Evolutionary conservation across 1,284 basidiomycete genomes (phyloP), one percentile per base, ranked within the genome.

Genomic region (Tausonia pullulans): DNA sequence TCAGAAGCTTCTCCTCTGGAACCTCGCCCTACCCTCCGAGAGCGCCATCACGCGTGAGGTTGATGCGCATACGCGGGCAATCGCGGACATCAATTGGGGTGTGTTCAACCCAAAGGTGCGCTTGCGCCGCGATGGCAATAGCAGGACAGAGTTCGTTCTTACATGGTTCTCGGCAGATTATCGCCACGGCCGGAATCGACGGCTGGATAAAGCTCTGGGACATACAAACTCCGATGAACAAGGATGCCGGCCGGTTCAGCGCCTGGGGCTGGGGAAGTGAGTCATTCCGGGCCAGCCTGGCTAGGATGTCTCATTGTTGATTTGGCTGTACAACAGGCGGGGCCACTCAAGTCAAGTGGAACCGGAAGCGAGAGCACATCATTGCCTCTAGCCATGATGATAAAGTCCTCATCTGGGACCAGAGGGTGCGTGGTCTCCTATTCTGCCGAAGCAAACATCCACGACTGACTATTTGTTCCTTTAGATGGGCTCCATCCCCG

Each of bases 281-380:
- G 70, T 77, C 41, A 3, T 27, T 50, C 41, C 44, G 11, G 14
- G n/a, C n/a, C 27, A 27, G 27, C 27, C 27, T 27, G 27, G 27
- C 27, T 70, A 69, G 77, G 2, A 69, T 78, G 0, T 76, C 74
- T 16, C 75, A 74, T 3, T 79, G 77, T 76, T 74, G 75, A 2
- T 72, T 71, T 60, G 75, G 74, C 0, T 74, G 75, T 27, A 27
- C 57, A 16, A 27, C 68, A 90, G 88, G 84, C 27, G 84, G 82
- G n/a, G 88, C 87, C 0, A 96, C 93, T 0, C 93, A 97, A 75
- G 90, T 96, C 65, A 96, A 96, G 76, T 97, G 91, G 90, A 96
- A 94, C 72, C 81, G 89, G 11, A 84, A 87, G 70, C 86, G 94
- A 70, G 82, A 85, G 5, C 85, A 95, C 69, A 78, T 94, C 5